Base-by-base conservation (phyloP, 1,139 yeast genomes). In the Waltiozyma sp. region DNA sequence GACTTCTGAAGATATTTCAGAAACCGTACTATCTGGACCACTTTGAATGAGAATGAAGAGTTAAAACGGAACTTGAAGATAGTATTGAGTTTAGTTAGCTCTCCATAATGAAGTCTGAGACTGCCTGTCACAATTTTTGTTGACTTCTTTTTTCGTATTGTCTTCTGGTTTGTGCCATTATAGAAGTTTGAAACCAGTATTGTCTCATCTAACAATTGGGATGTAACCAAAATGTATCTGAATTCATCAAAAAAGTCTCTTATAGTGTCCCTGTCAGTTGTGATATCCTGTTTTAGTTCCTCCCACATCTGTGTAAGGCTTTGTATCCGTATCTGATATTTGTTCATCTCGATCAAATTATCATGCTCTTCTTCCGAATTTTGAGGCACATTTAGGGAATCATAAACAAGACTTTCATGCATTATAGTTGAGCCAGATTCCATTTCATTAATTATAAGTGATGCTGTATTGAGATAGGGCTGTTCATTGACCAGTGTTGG, bases 171-270 rank as follows among this genome's bases (percentile, higher is more conserved):
- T 14, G 14, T 45, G 21, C 35, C 45, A 24, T 47, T 47, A 34
- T 44, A 46, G 40, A 51, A 51, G 31, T 52, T 49, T 13, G 59
- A 56, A 10, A 53, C 48, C 28, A 56, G 28, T 14, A 56, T 50
- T 3, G 56, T 52, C 28, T 60, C 65, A 40, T 67, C 70, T 13
- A 71, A 52, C 19, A 70, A 56, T 43, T 66, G 68, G 26, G 73
- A 67, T 13, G 72, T 63, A 6, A 70, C 65, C 2, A 70, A 46
- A 5, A 59, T 52, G 49, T 69, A 71, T 38, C 72, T 60, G 49
- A 70, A 69, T 44, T 70, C 65, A 44, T 71, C 76, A 39, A 66
- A 49, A 50, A 70, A 71, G 11, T 45, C 50, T 4, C 28, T 28
- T 14, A 39, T 3, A 3, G 24, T 36, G 19, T 19, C 19, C 4